Base-by-base conservation (phyloP, 768 basidiomycete genomes). In the Xerocomus potaroensis region DNA sequence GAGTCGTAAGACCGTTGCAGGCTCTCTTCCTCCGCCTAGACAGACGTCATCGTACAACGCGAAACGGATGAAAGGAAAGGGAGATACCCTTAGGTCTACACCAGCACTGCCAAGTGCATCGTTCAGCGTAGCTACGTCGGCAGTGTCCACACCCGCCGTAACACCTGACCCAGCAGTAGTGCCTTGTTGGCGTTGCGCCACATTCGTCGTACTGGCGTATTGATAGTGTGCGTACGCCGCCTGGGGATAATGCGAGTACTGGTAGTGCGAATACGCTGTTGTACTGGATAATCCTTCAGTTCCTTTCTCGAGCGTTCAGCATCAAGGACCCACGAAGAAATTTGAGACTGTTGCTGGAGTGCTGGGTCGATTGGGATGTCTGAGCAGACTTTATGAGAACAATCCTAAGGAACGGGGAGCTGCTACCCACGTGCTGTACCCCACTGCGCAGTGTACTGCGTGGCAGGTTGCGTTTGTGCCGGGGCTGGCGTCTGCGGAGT, bases 81-180 rank as follows among this genome's bases (percentile, higher is more conserved):
- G 65, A 75, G n/a, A 51, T 53, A 87, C 88, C 61, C 85, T 69
- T n/a, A 92, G 69, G 68, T 92, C 90, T 7, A 92, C 88, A 10
- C 90, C 89, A 7, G 88, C 89, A 59, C 87, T 89, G 5, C 88
- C 90, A 2, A 92, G 68, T 4, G 88, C 90, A 55, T 92, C 89
- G 46, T 89, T 91, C 34, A 92, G 59, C 7, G 84, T 87, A 10
- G 87, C 79, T 27, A 91, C 78, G 57, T 91, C 88, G 4, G 81
- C 67, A 3, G 80, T 81, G 54, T 86, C 85, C 47, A 81, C 70
- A 1, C 67, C 68, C 35, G 63, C 64, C 31, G 52, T 67, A 11
- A 55, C 48, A 2, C 47, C 45, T 19, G 69, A 34, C 5, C 60
- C 42, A 12, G 53, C 43, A 4, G 63, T 43, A 0, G 63, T 50